A percentile compares a stretch with the other conserved stretches of the same genome.
Conservation (phyloP, 2,329 filamentous ascomycete genomes). For the Teratosphaeria epicoccoides region DNA sequence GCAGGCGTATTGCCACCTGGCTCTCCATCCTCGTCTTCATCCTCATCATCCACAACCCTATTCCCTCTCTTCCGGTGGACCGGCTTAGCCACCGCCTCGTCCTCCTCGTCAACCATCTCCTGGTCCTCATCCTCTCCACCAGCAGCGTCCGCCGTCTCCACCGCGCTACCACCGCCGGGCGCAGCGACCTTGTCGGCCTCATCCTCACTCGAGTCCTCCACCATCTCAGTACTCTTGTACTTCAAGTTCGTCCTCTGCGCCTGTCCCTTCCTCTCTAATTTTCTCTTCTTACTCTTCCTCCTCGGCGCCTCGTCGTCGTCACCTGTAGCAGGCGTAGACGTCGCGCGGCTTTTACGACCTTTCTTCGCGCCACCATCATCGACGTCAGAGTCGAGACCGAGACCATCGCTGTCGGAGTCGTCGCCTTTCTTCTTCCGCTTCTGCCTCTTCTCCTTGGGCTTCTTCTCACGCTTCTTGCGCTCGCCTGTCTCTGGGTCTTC, state of each 20-base stretch:
- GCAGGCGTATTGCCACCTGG: background rate
- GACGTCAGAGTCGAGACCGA: conserved; percentile 35
- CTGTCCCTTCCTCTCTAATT: conserved; percentile 44
- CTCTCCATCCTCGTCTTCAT: conserved; percentile 19
- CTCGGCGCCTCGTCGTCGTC: conserved; percentile 44
- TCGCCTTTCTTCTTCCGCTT: conserved; percentile 51
- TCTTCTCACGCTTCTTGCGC: conserved; percentile 68
- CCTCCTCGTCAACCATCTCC: conserved; percentile 20
- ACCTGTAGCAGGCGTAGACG: conserved; percentile 22
- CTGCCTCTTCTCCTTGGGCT: conserved; percentile 30
- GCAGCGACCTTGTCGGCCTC: conserved; percentile 17
- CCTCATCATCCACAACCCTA: conserved; percentile 25
- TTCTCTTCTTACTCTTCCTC: conserved; percentile 50
- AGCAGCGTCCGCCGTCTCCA: conserved; percentile 14
- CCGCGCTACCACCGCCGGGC: conserved; percentile 13
- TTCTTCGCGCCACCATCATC: conserved; percentile 32
- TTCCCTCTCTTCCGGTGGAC: conserved; percentile 21
- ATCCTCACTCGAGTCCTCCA: conserved; percentile 64
- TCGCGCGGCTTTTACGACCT: conserved; percentile 19
- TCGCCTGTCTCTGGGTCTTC: conserved; percentile 75
- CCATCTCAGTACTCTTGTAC: conserved; percentile 76
- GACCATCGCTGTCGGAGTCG: conserved; percentile 35
- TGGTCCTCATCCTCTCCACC: conserved; percentile 13
- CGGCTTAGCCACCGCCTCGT: conserved; percentile 14
- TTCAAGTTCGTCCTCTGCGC: conserved; percentile 41